Base-by-base conservation (phyloP, 192 early-diverging fungal genomes). In the Neocallimastix lanati region DNA sequence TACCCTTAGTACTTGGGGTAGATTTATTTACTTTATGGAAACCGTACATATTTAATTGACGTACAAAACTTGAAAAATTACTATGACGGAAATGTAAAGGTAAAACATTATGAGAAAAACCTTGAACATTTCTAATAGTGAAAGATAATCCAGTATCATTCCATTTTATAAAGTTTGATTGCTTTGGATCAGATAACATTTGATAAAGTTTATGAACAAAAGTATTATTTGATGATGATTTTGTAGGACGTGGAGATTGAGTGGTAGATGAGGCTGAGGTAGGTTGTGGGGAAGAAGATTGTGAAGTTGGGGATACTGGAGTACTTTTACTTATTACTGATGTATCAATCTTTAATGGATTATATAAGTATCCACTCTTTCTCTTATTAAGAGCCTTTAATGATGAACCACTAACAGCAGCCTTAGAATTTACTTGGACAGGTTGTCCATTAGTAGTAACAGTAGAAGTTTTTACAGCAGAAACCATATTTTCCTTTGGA, bases 1-100 rank as follows among this genome's bases (percentile, higher is more conserved):
- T 93, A n/a, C 25, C 25, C 80, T 92, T 83, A 15, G 93, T 94
- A 76, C 93, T 88, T 82, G 93, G 92, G 11, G 93, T 92, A 78
- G 92, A 93, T 82, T 95, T 95, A 88, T 95, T 96, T 28, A 95
- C 90, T 84, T 96, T 96, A 86, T 94, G 93, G 82, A 96, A 96
- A 76, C 83, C 84, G 40, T 86, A 86, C 85, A 84, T 86, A 80
- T 86, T 86, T 29, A 86, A 83, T 78, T 86, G 85, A 28, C 95
- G 89, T 79, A 96, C 95, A 87, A 96, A 96, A 80, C 91, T 92
- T 15, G 91, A 91, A 82, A 94, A 94, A 83, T 96, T 96, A 85
- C 94, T 95, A 86, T 96, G 95, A 85, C 95, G 95, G 82, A 96
- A 96, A 84, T 95, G 78, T 33, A 82, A 78, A 38, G 95, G 94